Evolutionary conservation across 1,139 yeast genomes (phyloP).

Genomic region (Wickerhamomyces sp.): DNA sequence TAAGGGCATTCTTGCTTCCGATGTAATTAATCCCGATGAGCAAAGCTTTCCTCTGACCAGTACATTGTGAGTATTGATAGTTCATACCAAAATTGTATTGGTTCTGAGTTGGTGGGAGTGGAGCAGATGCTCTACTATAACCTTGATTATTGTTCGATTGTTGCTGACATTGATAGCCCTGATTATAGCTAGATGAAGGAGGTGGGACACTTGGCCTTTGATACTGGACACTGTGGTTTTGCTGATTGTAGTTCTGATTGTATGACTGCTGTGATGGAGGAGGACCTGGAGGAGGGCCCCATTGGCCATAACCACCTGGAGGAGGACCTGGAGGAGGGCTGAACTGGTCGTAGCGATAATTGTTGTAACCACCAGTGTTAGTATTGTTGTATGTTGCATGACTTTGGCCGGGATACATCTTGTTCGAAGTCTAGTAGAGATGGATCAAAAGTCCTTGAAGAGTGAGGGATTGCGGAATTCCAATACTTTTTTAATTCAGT

Average conservation of each 20-base stretch:
- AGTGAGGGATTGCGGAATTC: not conserved
- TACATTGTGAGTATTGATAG: slow-evolving; percentile 71
- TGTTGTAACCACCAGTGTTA: not conserved
- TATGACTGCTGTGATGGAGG: not conserved
- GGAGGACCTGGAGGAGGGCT: not conserved
- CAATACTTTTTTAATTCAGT: no score
- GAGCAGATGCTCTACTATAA: not conserved
- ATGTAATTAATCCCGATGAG: slow-evolving; percentile 84
- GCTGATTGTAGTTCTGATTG: slow-evolving; percentile 13
- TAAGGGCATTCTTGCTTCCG: slow-evolving; percentile 63
- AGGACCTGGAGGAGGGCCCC: not conserved
- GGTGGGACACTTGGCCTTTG: slow-evolving; percentile 11
- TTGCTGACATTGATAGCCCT: not conserved
- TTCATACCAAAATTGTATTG: slow-evolving; percentile 3
- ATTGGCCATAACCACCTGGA: not conserved
- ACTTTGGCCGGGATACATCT: not conserved
- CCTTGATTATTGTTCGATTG: not conserved
- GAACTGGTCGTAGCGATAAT: not conserved
- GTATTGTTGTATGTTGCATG: not conserved
- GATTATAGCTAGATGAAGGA: not conserved
- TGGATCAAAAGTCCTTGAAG: not conserved
- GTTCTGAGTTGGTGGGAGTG: not conserved
- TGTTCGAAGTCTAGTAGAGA: no score
- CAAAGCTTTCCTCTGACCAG: slow-evolving; percentile 75
- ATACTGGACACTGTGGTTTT: slow-evolving; percentile 17